Base-by-base conservation (phyloP, 768 basidiomycete genomes). In the Trametes villosa region DNA sequence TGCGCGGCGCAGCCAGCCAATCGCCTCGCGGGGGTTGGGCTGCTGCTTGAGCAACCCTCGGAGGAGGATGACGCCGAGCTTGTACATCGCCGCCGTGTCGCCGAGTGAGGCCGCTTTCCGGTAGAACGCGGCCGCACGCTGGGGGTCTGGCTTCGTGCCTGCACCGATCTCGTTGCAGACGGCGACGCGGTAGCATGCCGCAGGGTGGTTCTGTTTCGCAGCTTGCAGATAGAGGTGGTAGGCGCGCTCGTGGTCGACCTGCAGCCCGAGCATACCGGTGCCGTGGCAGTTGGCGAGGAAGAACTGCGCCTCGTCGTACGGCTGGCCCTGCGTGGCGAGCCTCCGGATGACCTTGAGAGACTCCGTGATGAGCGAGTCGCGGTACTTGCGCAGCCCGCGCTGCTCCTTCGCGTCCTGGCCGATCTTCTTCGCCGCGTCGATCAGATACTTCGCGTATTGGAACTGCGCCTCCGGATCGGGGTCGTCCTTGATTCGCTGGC, bases 81-180 rank as follows among this genome's bases (percentile, higher is more conserved):
- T 98, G 79, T 97, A 98, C 97, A 98, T 99, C 3, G 95, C 97
- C 27, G 96, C 88, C 0, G 96, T 98, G 73, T 98, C 97, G 20
- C 96, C 96, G 34, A 98, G 78, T 1, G 94, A 94, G 9, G 95
- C 95, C 4, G 97, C 93, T 74, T 98, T 98, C 61, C 96, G 88
- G 77, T 98, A 98, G 72, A 99, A 98, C 5, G 94, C 89, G 27
- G 94, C 88, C 9, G 97, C 97, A 45, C 97, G 85, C 22, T 87
- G 81, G 0, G 88, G 88, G 69, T 98, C 96, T 67, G 88, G 83
- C 67, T 90, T 85, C 1, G 97, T 99, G 30, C 97, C 97, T 3
- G 94, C 96, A 26, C 97, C 97, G 67, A 98, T 92, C 74, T 98
- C 97, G 74, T 98, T 98, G 76, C 97, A 99, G 9, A 98, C 96